phyloP scores from a whole-genome alignment of 2,329 filamentous ascomycete genomes.

The Hypoxylon sp. region DNA sequence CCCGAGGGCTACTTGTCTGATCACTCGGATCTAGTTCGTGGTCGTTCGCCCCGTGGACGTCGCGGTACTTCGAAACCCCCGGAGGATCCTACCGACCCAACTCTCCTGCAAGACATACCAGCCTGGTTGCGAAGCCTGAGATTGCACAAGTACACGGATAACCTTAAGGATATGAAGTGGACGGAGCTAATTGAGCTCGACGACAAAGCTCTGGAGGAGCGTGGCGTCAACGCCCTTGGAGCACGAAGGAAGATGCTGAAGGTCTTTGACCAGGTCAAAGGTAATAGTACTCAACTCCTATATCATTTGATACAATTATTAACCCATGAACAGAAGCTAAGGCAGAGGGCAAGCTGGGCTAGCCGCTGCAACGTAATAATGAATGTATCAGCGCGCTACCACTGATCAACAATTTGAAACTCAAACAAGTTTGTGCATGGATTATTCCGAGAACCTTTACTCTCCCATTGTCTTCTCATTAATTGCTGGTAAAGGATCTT shows the following conservation, averaged over 20 bases:
- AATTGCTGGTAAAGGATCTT: constrained; percentile 11
- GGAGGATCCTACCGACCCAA: constrained; percentile 94
- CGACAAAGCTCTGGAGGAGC: constrained; percentile 91
- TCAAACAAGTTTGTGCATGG: constrained; percentile 13
- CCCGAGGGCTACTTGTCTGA: constrained; percentile 93
- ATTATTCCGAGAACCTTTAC: constrained; percentile 3
- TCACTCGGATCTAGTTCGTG: constrained; percentile 90
- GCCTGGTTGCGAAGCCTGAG: constrained; percentile 94
- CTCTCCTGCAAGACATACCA: constrained; percentile 92
- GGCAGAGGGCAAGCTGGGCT: constrained; percentile 76
- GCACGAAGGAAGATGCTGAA: constrained; percentile 98
- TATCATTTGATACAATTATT: constrained; percentile 41
- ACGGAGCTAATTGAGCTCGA: constrained; percentile 91
- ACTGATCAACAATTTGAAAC: constrained; percentile 27
- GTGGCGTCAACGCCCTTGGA: constrained; percentile 94
- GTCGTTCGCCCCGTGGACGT: constrained; percentile 90
- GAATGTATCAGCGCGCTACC: constrained; percentile 15
- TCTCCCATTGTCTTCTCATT: not conserved
- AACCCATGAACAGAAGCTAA: constrained; percentile 71
- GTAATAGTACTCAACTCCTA: constrained; percentile 55
- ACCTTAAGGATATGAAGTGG: constrained; percentile 98
- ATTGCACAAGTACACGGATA: constrained; percentile 98
- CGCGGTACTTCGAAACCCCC: constrained; percentile 97
- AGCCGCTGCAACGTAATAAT: constrained; percentile 47
- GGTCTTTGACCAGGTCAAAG: constrained; percentile 97